phyloP scores from a whole-genome alignment of 305 asterid genomes.

The Fraxinus sp. region DNA sequence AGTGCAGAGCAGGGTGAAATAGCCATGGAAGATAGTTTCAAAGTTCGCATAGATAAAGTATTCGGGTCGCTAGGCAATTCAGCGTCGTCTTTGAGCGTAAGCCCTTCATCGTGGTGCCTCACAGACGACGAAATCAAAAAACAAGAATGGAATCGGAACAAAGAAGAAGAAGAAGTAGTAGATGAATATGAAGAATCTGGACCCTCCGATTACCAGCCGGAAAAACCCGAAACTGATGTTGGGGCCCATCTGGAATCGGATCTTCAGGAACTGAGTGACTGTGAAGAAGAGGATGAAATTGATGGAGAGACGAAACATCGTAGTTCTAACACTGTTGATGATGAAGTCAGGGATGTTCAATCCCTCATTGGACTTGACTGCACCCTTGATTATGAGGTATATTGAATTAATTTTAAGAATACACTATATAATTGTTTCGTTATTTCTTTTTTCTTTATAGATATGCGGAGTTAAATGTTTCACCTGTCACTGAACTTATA shows the following conservation, averaged over 20 bases:
- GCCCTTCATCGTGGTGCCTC: constrained; percentile 59
- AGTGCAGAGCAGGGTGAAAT: neutral
- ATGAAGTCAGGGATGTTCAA: constrained; percentile 50
- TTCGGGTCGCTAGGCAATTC: constrained; percentile 58
- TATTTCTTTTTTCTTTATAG: neutral
- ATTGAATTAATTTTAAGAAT: neutral
- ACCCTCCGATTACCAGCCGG: constrained; percentile 14
- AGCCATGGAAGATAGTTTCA: constrained; percentile 77
- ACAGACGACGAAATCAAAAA: constrained; percentile 75
- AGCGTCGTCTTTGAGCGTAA: constrained; percentile 31
- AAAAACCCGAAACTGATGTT: neutral
- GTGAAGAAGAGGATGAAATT: constrained; percentile 28
- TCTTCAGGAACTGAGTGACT: constrained; percentile 33
- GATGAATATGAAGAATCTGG: constrained; percentile 26
- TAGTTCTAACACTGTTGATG: constrained; percentile 30
- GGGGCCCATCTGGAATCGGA: constrained; percentile 25
- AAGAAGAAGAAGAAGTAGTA: constrained; percentile 26
- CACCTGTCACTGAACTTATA: neutral
- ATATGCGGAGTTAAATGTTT: neutral
- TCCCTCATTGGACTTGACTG: constrained; percentile 77
- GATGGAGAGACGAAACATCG: constrained; percentile 30
- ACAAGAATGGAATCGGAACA: constrained; percentile 54
- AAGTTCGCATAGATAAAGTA: constrained; percentile 74
- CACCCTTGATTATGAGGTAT: constrained; percentile 84
- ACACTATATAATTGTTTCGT: neutral